Conservation (phyloP, 371 early-diverging fungal genomes). For the Dichotomocladium elegans region DNA sequence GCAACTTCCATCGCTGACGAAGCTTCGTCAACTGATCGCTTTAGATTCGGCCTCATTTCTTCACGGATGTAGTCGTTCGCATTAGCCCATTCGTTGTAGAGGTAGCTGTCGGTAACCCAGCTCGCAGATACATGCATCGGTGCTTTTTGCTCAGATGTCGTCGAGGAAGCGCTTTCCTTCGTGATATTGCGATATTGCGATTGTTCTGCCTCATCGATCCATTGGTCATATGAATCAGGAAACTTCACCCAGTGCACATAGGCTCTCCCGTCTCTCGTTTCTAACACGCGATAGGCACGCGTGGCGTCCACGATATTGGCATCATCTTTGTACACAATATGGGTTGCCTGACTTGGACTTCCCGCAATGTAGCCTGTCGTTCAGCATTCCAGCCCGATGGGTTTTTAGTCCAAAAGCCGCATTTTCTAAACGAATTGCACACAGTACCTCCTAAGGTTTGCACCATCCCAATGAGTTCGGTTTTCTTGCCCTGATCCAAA, state of each 20-base stretch:
- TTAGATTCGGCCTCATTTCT: slow-evolving; percentile 15
- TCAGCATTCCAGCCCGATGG: too few species aligned
- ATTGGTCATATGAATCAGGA: slow-evolving; percentile 73
- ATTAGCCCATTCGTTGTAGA: slow-evolving; percentile 74
- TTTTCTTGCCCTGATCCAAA: slow-evolving; percentile 36
- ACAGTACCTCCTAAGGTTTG: slow-evolving; percentile 46
- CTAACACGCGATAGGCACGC: slow-evolving; percentile 21
- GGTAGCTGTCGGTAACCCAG: slow-evolving; percentile 70
- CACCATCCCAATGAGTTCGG: slow-evolving; percentile 30
- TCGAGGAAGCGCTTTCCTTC: slow-evolving; percentile 14
- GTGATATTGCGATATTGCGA: slow-evolving; percentile 2
- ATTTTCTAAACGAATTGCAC: too few species aligned
- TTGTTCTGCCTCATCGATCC: slow-evolving; percentile 51
- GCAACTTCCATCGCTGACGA: slow-evolving; percentile 5
- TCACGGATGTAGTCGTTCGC: slow-evolving; percentile 56
- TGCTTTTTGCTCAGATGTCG: slow-evolving; percentile 27
- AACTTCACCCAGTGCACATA: slow-evolving; percentile 67
- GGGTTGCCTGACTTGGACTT: slow-evolving; percentile 48
- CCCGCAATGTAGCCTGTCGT: slow-evolving; percentile 36
- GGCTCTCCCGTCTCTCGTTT: slow-evolving; percentile 43
- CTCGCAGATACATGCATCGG: slow-evolving; percentile 59
- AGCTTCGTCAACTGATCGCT: slow-evolving; percentile 21
- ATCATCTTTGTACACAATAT: slow-evolving; percentile 48
- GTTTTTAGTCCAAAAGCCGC: slow-evolving; percentile 1
- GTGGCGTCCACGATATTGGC: slow-evolving; percentile 24